Evolutionary conservation across 2,329 filamentous ascomycete species (phyloP).

Genomic region (Fusarium burgessii): DNA sequence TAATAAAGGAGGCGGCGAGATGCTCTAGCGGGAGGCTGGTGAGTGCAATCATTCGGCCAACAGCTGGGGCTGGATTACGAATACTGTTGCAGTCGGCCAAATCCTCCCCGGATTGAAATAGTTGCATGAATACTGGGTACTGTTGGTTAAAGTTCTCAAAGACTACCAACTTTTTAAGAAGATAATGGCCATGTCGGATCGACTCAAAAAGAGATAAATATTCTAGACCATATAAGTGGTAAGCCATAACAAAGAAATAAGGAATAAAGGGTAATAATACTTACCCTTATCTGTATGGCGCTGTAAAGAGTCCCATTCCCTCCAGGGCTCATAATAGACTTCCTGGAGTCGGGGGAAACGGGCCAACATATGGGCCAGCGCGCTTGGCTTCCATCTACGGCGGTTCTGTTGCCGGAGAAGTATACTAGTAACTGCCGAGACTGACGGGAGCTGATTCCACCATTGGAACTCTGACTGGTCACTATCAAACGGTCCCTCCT

Average conservation of each 20-base stretch:
- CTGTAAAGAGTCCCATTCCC: slow-evolving; percentile 42
- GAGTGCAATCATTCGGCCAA: slow-evolving; percentile 45
- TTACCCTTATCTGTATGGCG: neutral
- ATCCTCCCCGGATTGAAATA: neutral
- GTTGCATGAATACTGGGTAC: neutral
- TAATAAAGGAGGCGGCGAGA: slow-evolving; percentile 47
- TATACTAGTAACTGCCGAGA: slow-evolving; percentile 49
- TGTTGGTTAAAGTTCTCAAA: neutral
- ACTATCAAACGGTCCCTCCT: no score
- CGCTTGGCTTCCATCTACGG: slow-evolving; percentile 49
- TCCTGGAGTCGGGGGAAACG: slow-evolving; percentile 52
- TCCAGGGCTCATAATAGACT: slow-evolving; percentile 55
- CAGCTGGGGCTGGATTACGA: neutral
- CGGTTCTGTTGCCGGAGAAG: slow-evolving; percentile 52
- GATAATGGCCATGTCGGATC: neutral
- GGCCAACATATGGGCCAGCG: slow-evolving; percentile 50
- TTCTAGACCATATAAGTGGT: neutral
- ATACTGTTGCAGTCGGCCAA: neutral
- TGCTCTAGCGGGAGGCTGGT: slow-evolving; percentile 46
- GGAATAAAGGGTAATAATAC: neutral
- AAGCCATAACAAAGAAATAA: neutral
- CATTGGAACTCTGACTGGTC: slow-evolving; percentile 39
- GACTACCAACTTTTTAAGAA: neutral
- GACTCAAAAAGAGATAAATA: neutral
- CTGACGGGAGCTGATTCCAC: slow-evolving; percentile 51